Percentiles rank a stretch among this genome's conserved stretches.
Evolutionary conservation across 108 stramenopile species (phyloP).

Genomic region (Skeletonema tropicum): DNA sequence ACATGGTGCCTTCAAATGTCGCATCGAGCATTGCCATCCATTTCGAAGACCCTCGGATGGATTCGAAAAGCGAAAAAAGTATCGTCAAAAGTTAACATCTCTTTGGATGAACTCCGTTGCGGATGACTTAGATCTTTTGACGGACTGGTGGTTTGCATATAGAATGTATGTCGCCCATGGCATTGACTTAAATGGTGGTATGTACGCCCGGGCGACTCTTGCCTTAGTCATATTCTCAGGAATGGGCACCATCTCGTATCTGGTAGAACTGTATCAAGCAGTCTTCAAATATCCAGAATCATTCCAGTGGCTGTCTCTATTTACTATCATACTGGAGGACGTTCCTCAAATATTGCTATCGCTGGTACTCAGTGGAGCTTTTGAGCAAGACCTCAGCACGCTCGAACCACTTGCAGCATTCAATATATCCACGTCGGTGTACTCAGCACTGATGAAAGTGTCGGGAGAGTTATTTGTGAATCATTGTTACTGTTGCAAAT

Average conservation of each 20-base stretch:
- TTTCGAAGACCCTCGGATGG: background rate
- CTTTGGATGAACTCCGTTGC: slow-evolving; percentile 26
- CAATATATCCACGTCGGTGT: slow-evolving; percentile 38
- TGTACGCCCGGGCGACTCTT: slow-evolving; percentile 23
- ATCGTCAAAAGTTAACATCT: slow-evolving; percentile 8
- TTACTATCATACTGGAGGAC: slow-evolving; percentile 20
- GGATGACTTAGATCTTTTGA: slow-evolving; percentile 29
- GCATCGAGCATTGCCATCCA: slow-evolving; percentile 21
- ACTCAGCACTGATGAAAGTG: slow-evolving; percentile 32
- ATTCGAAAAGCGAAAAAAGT: slow-evolving; percentile 20
- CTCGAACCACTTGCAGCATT: slow-evolving; percentile 22
- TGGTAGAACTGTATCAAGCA: slow-evolving; percentile 22
- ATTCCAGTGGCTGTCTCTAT: no score
- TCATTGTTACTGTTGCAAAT: slow-evolving; percentile 32
- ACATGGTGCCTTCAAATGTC: slow-evolving; percentile 19
- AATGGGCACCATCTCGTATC: slow-evolving; percentile 16
- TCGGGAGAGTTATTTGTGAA: slow-evolving; percentile 29
- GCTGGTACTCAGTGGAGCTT: slow-evolving; percentile 19
- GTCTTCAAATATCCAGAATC: slow-evolving; percentile 6
- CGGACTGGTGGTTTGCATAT: slow-evolving; percentile 30
- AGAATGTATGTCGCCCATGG: slow-evolving; percentile 2
- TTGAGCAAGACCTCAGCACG: slow-evolving; percentile 4
- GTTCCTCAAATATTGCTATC: slow-evolving; percentile 33
- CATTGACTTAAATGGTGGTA: slow-evolving; percentile 2
- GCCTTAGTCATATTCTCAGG: slow-evolving; percentile 15